Evolutionary conservation across 768 basidiomycete species (phyloP), one percentile per base, ranked within the genome.

Genomic region (Rubroboletus pulcherrimus): DNA sequence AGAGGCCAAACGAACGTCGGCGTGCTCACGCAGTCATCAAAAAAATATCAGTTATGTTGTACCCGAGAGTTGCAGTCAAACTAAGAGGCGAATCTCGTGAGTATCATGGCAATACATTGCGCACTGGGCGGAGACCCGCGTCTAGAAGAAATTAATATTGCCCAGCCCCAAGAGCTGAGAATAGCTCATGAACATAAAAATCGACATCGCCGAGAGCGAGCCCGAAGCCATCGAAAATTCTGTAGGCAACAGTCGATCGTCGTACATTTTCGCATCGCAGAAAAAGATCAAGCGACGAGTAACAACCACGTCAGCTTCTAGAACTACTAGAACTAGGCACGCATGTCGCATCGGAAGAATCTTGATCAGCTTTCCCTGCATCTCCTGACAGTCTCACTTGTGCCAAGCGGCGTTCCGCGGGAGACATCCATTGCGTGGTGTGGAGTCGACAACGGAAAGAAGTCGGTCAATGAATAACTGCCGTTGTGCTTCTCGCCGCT

Each of bases 331-430:
- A 29, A 40, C 12, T 1, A 24, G 34, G 8, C n/a, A 60, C 66
- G 38, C 38, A 66, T 63, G 61, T 60, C 1, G 55, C 24, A 14
- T 63, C 17, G 0, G 35, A 31, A 1, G 55, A 37, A 60, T 86
- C 83, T 61, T 77, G 71, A 60, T 87, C 86, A 0, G 84, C 85
- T 66, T 86, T 84, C 3, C 86, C 84, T 8, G 80, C 80, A 61
- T 86, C 86, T 65, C 87, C 85, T 0, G 85, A 81, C 8, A 87
- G 75, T 14, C 86, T 81, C n/a, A 78, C 81, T 71, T 84, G 85
- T 5, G 82, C 85, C 34, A 87, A 74, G n/a, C 76, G 78, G 19
- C 77, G 73, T 57, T 86, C 80, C 7, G 74, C 68, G 0, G 75
- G 65, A 9, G 76, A 69, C 33, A 87, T 63, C 86, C 85, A 87